Evolutionary conservation across 768 basidiomycete genomes (phyloP).

Genomic region (Cyathus striatus): DNA sequence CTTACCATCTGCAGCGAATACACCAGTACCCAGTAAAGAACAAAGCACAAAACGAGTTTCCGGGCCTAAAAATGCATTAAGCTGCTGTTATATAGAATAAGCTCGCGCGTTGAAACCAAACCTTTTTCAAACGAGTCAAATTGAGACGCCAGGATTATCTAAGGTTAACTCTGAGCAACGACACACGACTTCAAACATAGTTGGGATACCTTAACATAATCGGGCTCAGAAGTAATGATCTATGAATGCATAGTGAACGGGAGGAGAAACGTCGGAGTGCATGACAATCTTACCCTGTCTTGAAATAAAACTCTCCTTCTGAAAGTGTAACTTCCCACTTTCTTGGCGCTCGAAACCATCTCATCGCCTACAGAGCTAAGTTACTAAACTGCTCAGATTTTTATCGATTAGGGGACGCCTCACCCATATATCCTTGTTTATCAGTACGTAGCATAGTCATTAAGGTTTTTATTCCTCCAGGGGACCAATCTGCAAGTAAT

Average conservation of each 20-base stretch:
- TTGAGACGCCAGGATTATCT: slow-evolving; percentile 29
- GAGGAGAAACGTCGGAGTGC: not conserved
- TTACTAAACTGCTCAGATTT: no score
- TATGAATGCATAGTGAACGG: slow-evolving; percentile 8
- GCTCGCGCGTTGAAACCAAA: slow-evolving; percentile 1
- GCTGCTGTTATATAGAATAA: not conserved
- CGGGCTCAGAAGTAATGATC: slow-evolving; percentile 44
- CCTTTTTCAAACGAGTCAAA: slow-evolving; percentile 32
- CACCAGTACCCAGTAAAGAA: slow-evolving; percentile 46
- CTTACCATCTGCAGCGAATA: slow-evolving; percentile 58
- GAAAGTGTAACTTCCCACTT: not conserved
- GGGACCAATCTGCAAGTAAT: not conserved
- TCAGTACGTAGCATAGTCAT: not conserved
- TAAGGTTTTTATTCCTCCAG: not conserved
- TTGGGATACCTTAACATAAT: slow-evolving; percentile 45
- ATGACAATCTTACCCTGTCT: not conserved
- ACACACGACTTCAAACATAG: not conserved
- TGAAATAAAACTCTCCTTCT: not conserved
- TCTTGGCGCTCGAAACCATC: not conserved
- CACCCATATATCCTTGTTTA: not conserved
- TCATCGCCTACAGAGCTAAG: not conserved
- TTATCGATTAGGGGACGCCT: no score
- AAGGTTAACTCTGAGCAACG: not conserved
- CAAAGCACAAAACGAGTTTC: slow-evolving; percentile 17
- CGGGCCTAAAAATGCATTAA: slow-evolving; percentile 14